These are phyloP conservation scores for Recurvomyces mirabilis DNA, from an alignment of 495 filamentous ascomycete species.

Conservation along the genomic window DNA sequence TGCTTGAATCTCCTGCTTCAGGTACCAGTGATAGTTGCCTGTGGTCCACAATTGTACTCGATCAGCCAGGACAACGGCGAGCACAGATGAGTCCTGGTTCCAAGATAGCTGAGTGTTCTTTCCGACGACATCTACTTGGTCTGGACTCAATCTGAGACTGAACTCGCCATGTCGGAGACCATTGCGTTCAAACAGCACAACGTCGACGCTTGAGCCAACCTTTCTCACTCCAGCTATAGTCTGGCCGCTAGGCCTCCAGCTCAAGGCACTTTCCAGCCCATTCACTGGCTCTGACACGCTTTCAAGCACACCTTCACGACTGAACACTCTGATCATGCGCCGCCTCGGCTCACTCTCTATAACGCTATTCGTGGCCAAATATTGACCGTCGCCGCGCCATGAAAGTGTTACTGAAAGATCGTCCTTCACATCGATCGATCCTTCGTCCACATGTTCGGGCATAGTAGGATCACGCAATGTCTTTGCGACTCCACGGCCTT, in stretches of 20 bases:
- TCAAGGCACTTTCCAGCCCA: conserved; percentile 70
- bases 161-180: conserved; percentile 91
- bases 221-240: conserved; percentile 76
- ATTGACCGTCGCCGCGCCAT: conserved; percentile 93
- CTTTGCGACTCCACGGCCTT: conserved; percentile 74
- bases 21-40: conserved; percentile 94
- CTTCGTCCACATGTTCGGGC: conserved; percentile 84
- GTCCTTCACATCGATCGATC: conserved; percentile 60
- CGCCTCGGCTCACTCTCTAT: conserved; percentile 44
- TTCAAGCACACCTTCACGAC: conserved; percentile 76
- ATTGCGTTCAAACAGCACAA: conserved; percentile 95
- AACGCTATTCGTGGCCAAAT: conserved; percentile 71
- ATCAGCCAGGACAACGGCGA: conserved; percentile 67
- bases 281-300: conserved; percentile 92
- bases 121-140: conserved; percentile 44
- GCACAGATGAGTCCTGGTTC: conserved; percentile 84
- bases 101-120: conserved; percentile 58
- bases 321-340: conserved; percentile 77
- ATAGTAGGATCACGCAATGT: conserved; percentile 86
- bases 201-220: conserved; percentile 54
- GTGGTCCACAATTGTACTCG: conserved; percentile 89
- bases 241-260: conserved; percentile 86
- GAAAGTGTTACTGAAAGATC: conserved; percentile 59
- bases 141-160: conserved; percentile 52
- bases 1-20: conserved; percentile 69